Evolutionary conservation across 768 basidiomycete species (phyloP).

Genomic region (Mycena galericulata): DNA sequence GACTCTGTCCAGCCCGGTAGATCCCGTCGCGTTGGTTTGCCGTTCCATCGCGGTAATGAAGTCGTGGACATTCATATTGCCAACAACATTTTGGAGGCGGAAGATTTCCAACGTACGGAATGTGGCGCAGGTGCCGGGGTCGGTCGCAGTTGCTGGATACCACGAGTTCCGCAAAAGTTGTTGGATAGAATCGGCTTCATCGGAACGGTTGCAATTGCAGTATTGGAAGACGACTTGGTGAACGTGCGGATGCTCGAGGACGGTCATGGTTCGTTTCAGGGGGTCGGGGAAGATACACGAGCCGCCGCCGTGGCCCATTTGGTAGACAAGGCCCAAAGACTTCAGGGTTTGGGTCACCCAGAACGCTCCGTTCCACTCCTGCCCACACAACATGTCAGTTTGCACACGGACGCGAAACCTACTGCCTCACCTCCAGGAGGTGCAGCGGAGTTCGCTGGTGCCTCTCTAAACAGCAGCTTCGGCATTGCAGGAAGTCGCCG

Average conservation of each 20-base stretch:
- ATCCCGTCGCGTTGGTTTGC: not conserved
- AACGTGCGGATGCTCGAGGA: slow-evolving; percentile 20
- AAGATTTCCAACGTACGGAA: slow-evolving; percentile 23
- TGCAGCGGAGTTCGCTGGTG: not conserved
- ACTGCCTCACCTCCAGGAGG: not conserved
- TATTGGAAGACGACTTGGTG: slow-evolving; percentile 14
- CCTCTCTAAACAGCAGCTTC: not conserved
- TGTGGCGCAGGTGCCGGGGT: slow-evolving; percentile 27
- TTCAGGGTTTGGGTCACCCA: slow-evolving; percentile 13
- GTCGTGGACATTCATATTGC: slow-evolving; percentile 5
- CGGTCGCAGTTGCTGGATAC: slow-evolving; percentile 21
- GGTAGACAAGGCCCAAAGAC: slow-evolving; percentile 20
- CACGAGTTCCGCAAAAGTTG: slow-evolving; percentile 6
- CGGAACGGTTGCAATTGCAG: slow-evolving; percentile 20
- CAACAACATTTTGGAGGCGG: slow-evolving; percentile 31
- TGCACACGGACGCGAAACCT: not conserved
- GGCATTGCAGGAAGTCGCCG: slow-evolving; percentile 9
- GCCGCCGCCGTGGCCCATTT: slow-evolving; percentile 29
- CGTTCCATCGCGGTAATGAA: slow-evolving; percentile 11
- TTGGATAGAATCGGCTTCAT: not conserved
- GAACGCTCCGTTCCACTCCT: slow-evolving; percentile 27
- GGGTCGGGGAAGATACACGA: slow-evolving; percentile 2
- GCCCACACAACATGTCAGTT: not conserved
- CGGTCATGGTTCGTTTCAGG: not conserved
- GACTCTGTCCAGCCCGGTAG: not conserved